Evolutionary conservation across 148 eudicot genomes (phyloP).

Genomic region (Chenopodium berlandieri): DNA sequence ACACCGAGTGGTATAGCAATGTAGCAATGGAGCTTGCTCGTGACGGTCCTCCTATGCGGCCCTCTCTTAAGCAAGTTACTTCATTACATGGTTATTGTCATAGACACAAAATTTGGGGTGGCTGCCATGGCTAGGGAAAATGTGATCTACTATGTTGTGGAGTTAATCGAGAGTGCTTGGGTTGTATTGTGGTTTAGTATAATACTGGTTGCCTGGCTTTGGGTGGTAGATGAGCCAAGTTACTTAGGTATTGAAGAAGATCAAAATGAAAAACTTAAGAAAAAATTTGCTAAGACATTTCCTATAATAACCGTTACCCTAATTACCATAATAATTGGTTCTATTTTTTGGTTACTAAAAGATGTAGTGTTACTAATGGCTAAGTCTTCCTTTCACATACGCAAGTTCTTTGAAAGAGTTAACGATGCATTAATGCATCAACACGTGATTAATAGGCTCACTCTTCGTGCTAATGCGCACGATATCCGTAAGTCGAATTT

Average conservation of each 20-base stretch:
- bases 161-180: conserved; percentile 24
- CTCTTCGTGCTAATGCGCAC: background rate
- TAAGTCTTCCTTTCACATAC: conserved; percentile 24
- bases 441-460: conserved; percentile 11
- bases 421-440: conserved; percentile 11
- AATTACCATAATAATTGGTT: conserved; percentile 24
- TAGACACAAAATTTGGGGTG: conserved; percentile 1
- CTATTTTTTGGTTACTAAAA: conserved; percentile 25
- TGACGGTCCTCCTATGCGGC: conserved; percentile 25
- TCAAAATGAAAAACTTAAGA: background rate
- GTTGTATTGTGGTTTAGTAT: conserved; percentile 28
- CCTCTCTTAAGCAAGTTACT: conserved; percentile 18
- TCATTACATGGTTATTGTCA: background rate
- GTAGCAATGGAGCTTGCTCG: conserved; percentile 33
- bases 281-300: no score
- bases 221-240: conserved; percentile 26
- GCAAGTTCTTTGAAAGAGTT: conserved; percentile 27
- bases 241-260: conserved; percentile 14
- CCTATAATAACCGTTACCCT: background rate
- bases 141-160: conserved; percentile 20
- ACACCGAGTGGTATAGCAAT: conserved; percentile 17
- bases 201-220: conserved; percentile 27
- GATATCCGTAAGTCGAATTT: no score
- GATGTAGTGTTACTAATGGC: conserved; percentile 9
- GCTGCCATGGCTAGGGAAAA: conserved; percentile 2